Base-by-base conservation (phyloP, 2,329 filamentous ascomycete species). In the Fusarium kyushuense region DNA sequence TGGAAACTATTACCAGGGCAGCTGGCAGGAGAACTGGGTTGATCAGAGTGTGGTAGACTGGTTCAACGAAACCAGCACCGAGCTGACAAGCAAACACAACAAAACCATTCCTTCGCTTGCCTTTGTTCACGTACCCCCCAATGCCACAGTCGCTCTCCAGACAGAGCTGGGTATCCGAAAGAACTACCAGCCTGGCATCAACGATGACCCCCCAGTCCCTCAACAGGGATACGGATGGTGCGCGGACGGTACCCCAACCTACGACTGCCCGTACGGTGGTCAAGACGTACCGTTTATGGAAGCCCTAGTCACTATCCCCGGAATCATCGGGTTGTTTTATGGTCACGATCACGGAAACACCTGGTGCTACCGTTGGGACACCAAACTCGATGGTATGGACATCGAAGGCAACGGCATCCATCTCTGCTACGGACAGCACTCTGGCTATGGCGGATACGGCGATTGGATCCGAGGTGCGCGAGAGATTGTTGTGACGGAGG, bases 371-470 rank as follows among this genome's bases (percentile, higher is more conserved):
- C 81, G 79, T 59, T 86, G 83, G 84, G 76, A 83, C 16, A 75
- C 78, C 3, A 68, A 75, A 3, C 76, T 80, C 0, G 70, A 73
- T 10, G 77, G 74, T 3, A 76, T 80, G 74, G 67, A 70, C 0
- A 70, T 80, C 8, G 56, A 69, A 0, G 84, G 83, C 1, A 83
- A 81, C 57, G 83, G 82, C 3, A 71, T 82, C n/a, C 79, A 82
- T 45, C 69, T 86, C 12, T 86, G 84, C 69, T 91, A 90, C 71
- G 88, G 88, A 7, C 86, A 90, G 67, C 89, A 90, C 68, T 85
- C 87, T 0, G 90, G 90, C 0, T 92, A 92, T 56, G 90, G 90
- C 1, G 90, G 90, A 0, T 92, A 92, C 69, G 88, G 89, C 0
- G 81, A 82, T 45, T 91, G 86, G 86, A 84, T 84, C 12, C 84